Evolutionary conservation across 2,329 filamentous ascomycete species (phyloP).

Genomic region (Penicillium frequentans): DNA sequence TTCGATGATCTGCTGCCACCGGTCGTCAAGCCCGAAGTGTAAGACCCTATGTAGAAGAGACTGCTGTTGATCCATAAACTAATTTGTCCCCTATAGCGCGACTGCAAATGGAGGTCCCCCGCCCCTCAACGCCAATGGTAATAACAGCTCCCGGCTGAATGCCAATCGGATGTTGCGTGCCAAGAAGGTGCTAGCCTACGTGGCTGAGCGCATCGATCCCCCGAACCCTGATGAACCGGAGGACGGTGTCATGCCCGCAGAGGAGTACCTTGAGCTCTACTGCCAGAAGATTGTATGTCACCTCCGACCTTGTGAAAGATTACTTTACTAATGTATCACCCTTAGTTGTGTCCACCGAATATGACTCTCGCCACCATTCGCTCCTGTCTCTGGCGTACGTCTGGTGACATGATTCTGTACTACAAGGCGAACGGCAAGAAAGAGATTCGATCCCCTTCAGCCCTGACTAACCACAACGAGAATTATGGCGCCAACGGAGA

Average conservation of each 20-base stretch:
- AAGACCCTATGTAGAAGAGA: slow-evolving; percentile 25
- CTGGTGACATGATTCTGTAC: slow-evolving; percentile 85
- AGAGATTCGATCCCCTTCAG: slow-evolving; percentile 34
- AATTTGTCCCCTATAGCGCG: slow-evolving; percentile 15
- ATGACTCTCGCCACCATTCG: slow-evolving; percentile 95
- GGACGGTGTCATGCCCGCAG: slow-evolving; percentile 66
- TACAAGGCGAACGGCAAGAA: slow-evolving; percentile 93
- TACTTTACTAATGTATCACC: slow-evolving; percentile 5
- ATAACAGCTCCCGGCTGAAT: slow-evolving; percentile 82
- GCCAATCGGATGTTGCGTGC: slow-evolving; percentile 95
- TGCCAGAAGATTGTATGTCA: slow-evolving; percentile 81
- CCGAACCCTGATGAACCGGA: slow-evolving; percentile 60
- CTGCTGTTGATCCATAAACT: not conserved
- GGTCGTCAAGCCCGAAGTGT: slow-evolving; percentile 71
- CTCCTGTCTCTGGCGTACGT: slow-evolving; percentile 89
- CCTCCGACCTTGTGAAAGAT: not conserved
- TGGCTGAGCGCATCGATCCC: slow-evolving; percentile 86
- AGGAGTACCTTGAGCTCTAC: slow-evolving; percentile 93
- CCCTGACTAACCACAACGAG: slow-evolving; percentile 18
- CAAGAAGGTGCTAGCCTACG: slow-evolving; percentile 89
- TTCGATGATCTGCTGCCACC: slow-evolving; percentile 72
- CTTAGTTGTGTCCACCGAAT: slow-evolving; percentile 61
- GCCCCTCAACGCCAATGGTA: slow-evolving; percentile 12
- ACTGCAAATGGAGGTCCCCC: slow-evolving; percentile 21
- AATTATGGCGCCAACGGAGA: slow-evolving; percentile 11